A percentile compares a stretch with the other conserved stretches of the same genome.
phyloP scores from a whole-genome alignment of 495 filamentous ascomycete species.

The Chaetomidium leptoderma region DNA sequence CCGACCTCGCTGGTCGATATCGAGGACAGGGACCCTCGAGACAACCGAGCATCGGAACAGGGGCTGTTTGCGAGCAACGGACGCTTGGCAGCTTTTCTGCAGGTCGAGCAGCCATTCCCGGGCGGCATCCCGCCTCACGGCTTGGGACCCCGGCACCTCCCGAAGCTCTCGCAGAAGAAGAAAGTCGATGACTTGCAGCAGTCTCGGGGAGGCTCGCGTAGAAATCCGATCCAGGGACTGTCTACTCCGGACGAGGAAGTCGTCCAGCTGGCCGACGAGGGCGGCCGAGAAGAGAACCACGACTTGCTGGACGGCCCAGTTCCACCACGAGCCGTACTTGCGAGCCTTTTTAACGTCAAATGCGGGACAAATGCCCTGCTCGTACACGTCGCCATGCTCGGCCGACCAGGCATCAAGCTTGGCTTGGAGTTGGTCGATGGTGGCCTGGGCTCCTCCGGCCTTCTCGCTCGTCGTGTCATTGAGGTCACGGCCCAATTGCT shows the following conservation, averaged over 20 bases:
- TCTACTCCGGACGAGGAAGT: conserved; percentile 95
- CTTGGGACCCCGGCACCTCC: no score
- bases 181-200: no score
- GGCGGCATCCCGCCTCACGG: no score
- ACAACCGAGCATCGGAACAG: no score
- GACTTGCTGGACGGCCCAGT: conserved; percentile 97
- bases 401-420: conserved; percentile 92
- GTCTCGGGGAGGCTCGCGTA: conserved; percentile 93
- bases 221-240: conserved; percentile 97
- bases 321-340: conserved; percentile 98
- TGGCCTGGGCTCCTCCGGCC: conserved; percentile 76
- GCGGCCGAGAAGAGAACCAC: conserved; percentile 99
- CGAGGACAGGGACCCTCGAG: no score
- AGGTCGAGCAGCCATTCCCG: no score
- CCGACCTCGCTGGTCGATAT: no score
- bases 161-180: no score
- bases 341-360: conserved; percentile 96
- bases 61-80: no score
- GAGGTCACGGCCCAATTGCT: conserved; percentile 89
- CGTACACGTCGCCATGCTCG: conserved; percentile 96
- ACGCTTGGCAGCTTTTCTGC: no score
- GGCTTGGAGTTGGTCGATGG: conserved; percentile 76
- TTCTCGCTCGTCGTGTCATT: conserved; percentile 94
- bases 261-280: conserved; percentile 89
- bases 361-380: conserved; percentile 84